Percentiles rank a stretch among this genome's conserved stretches.
Evolutionary conservation across 805 yeast genomes (phyloP).

Genomic region (Yamadazyma phyllophila): DNA sequence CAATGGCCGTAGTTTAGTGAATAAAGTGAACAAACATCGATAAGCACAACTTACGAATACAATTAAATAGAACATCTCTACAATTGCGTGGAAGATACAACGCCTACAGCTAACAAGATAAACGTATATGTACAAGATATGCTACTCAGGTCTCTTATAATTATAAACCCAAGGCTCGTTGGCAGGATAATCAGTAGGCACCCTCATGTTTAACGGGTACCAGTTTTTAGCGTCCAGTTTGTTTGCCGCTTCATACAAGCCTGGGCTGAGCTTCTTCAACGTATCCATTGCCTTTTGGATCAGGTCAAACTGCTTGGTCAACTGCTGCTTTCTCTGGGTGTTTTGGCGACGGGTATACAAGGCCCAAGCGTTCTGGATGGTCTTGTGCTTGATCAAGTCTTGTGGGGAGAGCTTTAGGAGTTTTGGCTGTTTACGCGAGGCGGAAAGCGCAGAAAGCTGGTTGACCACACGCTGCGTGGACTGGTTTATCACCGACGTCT

Average conservation of each 20-base stretch:
- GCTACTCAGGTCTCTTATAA: slow-evolving; percentile 15
- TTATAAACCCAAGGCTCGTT: slow-evolving; percentile 73
- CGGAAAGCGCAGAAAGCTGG: slow-evolving; percentile 80
- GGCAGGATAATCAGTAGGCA: slow-evolving; percentile 90
- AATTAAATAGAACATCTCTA: too few relatives aligned
- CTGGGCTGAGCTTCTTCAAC: slow-evolving; percentile 50
- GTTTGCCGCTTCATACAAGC: slow-evolving; percentile 63
- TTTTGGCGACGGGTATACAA: slow-evolving; percentile 54
- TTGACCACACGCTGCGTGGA: slow-evolving; percentile 44
- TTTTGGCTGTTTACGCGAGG: slow-evolving; percentile 84
- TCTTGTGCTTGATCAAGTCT: slow-evolving; percentile 80
- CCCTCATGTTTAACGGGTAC: slow-evolving; percentile 80
- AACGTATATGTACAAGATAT: background rate
- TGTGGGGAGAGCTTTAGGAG: slow-evolving; percentile 71
- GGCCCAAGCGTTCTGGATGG: slow-evolving; percentile 82
- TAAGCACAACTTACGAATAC: too few relatives aligned
- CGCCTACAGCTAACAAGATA: too few relatives aligned
- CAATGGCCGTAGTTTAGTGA: too few relatives aligned
- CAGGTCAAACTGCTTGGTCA: slow-evolving; percentile 60
- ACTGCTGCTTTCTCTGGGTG: slow-evolving; percentile 34
- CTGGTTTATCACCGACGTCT: slow-evolving; percentile 28
- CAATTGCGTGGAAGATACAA: too few relatives aligned
- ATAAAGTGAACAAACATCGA: too few relatives aligned
- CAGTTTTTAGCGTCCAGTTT: slow-evolving; percentile 42
- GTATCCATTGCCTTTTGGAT: slow-evolving; percentile 73